Conservation (phyloP, 768 basidiomycete species). For the Tephrocybe sp. region DNA sequence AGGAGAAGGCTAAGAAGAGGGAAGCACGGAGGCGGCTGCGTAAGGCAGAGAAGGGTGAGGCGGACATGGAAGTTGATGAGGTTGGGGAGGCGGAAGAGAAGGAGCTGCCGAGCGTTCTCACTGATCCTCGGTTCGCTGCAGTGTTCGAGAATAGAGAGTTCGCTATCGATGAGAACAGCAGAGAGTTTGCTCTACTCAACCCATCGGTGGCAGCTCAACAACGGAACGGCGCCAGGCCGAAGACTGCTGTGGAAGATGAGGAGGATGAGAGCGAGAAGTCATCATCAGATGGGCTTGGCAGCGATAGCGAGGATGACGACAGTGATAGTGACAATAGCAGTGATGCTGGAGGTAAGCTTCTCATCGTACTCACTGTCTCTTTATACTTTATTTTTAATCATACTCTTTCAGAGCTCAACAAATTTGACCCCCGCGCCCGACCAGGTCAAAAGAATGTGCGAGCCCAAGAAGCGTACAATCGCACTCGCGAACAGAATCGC, state of each 20-base stretch:
- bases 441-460: conserved; percentile 49
- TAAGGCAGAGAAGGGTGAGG: conserved; percentile 39
- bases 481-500: conserved; percentile 43
- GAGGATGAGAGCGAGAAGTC: conserved; percentile 81
- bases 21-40: conserved; percentile 54
- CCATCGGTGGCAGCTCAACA: conserved; percentile 75
- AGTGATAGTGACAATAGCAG: conserved; percentile 48
- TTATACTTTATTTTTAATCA: too few relatives aligned
- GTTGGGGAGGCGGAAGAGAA: conserved; percentile 31
- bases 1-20: conserved; percentile 57
- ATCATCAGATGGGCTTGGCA: conserved; percentile 58
- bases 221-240: conserved; percentile 40
- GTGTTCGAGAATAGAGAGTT: conserved; percentile 93
- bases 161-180: conserved; percentile 82
- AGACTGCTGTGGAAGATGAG: conserved; percentile 86
- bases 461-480: conserved; percentile 43
- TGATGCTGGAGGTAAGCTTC: conserved; percentile 53
- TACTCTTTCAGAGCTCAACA: conserved; percentile 53
- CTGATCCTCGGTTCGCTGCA: conserved; percentile 85
- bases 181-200: conserved; percentile 92
- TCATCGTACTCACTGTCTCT: conserved; percentile 12
- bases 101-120: conserved; percentile 55
- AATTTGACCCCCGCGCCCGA: conserved; percentile 48
- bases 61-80: conserved; percentile 35
- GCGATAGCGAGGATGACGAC: conserved; percentile 41